Evolutionary conservation across 768 basidiomycete genomes (phyloP), one percentile per base, ranked within the genome.

Genomic region (Lactarius hatsudake): DNA sequence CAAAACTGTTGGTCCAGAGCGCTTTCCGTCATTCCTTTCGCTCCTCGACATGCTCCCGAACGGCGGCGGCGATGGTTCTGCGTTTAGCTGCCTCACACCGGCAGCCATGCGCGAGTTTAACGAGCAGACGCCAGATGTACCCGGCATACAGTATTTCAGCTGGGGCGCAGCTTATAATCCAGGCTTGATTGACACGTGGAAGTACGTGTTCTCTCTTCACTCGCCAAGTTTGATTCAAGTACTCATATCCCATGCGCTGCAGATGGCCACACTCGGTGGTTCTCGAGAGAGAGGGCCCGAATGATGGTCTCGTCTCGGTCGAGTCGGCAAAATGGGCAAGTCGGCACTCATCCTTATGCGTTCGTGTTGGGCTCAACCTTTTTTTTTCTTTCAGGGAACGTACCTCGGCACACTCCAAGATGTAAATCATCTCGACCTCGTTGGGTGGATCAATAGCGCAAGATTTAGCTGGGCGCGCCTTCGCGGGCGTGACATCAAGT

Each of bases 91-190:
- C 64, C 86, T 99, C 55, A 96, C 94, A 0, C 77, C 88, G 9
- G 87, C 89, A 34, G 87, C 86, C 68, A 99, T 98, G 96, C 83
- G 83, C 42, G 77, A 82, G 60, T 99, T 99, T 79, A 99, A 99
- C 74, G 85, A 90, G 64, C 82, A 88, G 42, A 93, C 93, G 0
- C 90, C 92, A 0, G 88, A 98, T 71, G 83, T 89, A 0, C 81
- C 84, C 1, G 86, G 84, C 28, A 89, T 98, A 62, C 83, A 85
- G 69, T 99, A 99, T 77, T 96, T 92, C 72, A 94, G 92, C 73
- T 99, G 94, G 93, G 97, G 97, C 13, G 97, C 97, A 2, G 83
- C 83, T 15, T 95, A 95, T 74, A 85, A 90, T 18, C 96, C 97
- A 6, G 91, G 92, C 0, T 77, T 96, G 58, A 87, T 98, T 55